Evolutionary conservation across 148 eudicot genomes (phyloP).

Genomic region (Chenopodium suecicum): DNA sequence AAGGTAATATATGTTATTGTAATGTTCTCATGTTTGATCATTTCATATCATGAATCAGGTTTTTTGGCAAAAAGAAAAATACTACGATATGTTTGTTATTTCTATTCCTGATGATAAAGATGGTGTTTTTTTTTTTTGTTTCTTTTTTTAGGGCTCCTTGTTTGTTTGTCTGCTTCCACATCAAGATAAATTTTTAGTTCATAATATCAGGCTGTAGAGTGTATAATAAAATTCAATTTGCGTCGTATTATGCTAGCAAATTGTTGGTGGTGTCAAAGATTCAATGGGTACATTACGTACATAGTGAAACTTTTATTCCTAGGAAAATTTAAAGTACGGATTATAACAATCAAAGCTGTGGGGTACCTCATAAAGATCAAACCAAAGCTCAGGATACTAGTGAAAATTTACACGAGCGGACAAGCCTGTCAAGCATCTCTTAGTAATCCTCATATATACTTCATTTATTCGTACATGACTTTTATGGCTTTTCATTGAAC

Average conservation of each 20-base stretch:
- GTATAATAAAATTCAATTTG: background rate
- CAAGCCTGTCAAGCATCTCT: background rate
- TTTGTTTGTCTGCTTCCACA: too few species aligned
- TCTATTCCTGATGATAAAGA: too few species aligned
- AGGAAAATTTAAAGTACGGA: background rate
- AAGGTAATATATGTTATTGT: constrained; percentile 48
- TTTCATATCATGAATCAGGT: background rate
- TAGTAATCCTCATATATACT: background rate
- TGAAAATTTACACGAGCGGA: background rate
- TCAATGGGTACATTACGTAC: background rate
- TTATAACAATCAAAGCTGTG: background rate
- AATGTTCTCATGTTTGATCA: background rate
- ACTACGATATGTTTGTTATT: too few species aligned
- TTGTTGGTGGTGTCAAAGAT: background rate
- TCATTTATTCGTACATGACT: background rate
- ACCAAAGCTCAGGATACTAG: background rate
- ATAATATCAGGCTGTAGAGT: too few species aligned
- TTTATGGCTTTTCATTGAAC: background rate
- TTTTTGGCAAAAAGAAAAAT: background rate
- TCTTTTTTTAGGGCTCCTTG: too few species aligned
- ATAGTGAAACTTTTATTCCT: background rate
- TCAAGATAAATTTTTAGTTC: too few species aligned
- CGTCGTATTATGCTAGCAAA: background rate
- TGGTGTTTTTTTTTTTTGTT: too few species aligned
- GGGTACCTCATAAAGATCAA: background rate